These are phyloP conservation scores for Blastobotrys arbuscula DNA, from an alignment of 1,139 yeast genomes.

Conservation along the genomic window DNA sequence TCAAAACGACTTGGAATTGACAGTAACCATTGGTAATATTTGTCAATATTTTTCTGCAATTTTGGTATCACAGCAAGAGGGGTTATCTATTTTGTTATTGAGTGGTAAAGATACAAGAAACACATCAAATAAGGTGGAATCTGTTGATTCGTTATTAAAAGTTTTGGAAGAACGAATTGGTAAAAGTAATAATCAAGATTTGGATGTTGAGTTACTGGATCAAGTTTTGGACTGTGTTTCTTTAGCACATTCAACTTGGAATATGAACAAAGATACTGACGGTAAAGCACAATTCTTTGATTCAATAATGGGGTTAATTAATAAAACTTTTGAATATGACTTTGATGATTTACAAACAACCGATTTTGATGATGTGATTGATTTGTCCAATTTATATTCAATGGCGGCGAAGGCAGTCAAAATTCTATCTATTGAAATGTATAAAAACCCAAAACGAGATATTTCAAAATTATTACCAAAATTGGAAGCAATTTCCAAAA, in stretches of 20 bases:
- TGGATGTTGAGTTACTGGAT: conserved; percentile 27
- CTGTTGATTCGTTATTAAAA: conserved; percentile 42
- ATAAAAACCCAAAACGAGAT: conserved; percentile 37
- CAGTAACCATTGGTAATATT: conserved; percentile 49
- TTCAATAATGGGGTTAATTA: conserved; percentile 11
- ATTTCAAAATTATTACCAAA: not conserved
- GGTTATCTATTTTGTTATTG: conserved; percentile 68
- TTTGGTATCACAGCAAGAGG: conserved; percentile 70
- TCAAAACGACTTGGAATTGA: conserved; percentile 53
- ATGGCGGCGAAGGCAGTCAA: conserved; percentile 65
- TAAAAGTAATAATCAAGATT: conserved; percentile 33
- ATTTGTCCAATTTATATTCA: conserved; percentile 52
- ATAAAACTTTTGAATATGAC: not conserved
- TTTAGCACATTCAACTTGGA: conserved; percentile 34
- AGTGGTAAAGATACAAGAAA: conserved; percentile 58
- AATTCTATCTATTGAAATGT: conserved; percentile 66
- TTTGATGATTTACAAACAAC: not conserved
- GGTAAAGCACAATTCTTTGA: conserved; percentile 6
- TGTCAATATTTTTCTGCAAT: conserved; percentile 74
- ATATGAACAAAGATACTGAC: conserved; percentile 16
- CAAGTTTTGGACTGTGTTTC: conserved; percentile 30
- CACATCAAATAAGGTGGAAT: conserved; percentile 24
- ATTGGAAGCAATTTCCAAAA: conserved; percentile 28
- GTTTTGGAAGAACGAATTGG: conserved; percentile 53
- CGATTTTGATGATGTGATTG: conserved; percentile 30